A percentile compares a stretch with the other conserved stretches of the same genome.
Evolutionary conservation across 306 rosid genomes (phyloP).

Genomic region (Vigna hirtella): DNA sequence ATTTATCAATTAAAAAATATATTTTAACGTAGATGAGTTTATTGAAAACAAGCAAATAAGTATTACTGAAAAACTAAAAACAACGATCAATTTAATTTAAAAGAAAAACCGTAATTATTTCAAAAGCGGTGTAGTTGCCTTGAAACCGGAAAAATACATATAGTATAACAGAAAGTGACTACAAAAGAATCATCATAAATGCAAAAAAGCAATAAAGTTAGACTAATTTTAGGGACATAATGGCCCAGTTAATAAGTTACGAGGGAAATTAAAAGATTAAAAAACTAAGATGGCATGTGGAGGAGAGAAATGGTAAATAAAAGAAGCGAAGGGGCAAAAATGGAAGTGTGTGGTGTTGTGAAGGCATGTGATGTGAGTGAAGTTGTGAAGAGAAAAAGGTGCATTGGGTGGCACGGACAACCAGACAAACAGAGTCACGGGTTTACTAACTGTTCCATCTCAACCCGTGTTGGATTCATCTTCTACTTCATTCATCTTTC

Average conservation of each 20-base stretch:
- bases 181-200: not conserved
- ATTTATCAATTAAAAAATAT: too few species aligned
- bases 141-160: too few species aligned
- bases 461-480: not conserved
- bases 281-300: not conserved
- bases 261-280: not conserved
- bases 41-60: too few species aligned
- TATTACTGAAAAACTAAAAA: too few species aligned
- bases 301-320: not conserved
- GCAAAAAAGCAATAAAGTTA: not conserved
- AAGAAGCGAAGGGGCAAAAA: constrained; percentile 30
- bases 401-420: constrained; percentile 38
- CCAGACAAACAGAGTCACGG: constrained; percentile 55
- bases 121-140: too few species aligned
- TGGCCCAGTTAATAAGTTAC: not conserved
- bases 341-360: not conserved
- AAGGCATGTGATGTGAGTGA: constrained; percentile 47
- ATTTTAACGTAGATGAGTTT: too few species aligned
- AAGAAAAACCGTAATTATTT: too few species aligned
- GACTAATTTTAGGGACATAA: not conserved
- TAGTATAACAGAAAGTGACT: too few species aligned
- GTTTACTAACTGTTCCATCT: constrained; percentile 35
- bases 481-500: not conserved
- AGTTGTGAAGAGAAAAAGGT: constrained; percentile 20
- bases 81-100: too few species aligned